Conservation (phyloP, 805 yeast species). For the Blastobotrys mokoenaii region DNA sequence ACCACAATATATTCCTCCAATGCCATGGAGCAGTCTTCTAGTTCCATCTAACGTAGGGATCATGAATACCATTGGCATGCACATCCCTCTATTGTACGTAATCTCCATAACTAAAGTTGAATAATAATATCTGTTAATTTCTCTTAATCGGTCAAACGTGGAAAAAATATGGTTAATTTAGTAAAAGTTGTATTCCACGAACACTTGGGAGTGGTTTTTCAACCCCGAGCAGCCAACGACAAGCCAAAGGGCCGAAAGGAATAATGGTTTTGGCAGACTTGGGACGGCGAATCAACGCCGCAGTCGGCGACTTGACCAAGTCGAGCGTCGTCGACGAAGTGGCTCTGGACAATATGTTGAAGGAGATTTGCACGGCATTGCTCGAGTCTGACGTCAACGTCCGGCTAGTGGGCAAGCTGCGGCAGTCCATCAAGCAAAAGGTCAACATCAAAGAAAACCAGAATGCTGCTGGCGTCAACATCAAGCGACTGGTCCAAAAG, state of each 20-base stretch:
- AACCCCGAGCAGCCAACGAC: neutral
- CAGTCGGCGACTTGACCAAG: slow-evolving; percentile 55
- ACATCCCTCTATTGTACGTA: too few relatives aligned
- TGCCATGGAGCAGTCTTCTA: too few relatives aligned
- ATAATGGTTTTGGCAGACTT: slow-evolving; percentile 68
- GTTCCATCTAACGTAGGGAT: too few relatives aligned
- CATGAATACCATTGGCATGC: too few relatives aligned
- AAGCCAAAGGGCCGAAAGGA: neutral
- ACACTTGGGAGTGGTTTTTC: too few relatives aligned
- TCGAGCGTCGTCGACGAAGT: slow-evolving; percentile 50
- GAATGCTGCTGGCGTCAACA: slow-evolving; percentile 44
- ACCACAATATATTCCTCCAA: too few relatives aligned
- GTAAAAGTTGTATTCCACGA: too few relatives aligned
- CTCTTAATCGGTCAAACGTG: too few relatives aligned
- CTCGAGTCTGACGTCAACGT: slow-evolving; percentile 93
- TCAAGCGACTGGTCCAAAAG: slow-evolving; percentile 76
- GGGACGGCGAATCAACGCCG: slow-evolving; percentile 68
- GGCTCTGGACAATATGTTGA: slow-evolving; percentile 64
- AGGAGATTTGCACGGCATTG: slow-evolving; percentile 83
- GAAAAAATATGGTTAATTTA: too few relatives aligned
- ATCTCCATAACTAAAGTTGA: too few relatives aligned
- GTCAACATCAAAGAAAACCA: slow-evolving; percentile 44
- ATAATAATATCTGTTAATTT: too few relatives aligned
- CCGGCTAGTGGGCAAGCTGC: slow-evolving; percentile 64
- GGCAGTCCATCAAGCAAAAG: slow-evolving; percentile 59